phyloP scores from a whole-genome alignment of 805 yeast genomes.

The Myxozyma geophila region DNA sequence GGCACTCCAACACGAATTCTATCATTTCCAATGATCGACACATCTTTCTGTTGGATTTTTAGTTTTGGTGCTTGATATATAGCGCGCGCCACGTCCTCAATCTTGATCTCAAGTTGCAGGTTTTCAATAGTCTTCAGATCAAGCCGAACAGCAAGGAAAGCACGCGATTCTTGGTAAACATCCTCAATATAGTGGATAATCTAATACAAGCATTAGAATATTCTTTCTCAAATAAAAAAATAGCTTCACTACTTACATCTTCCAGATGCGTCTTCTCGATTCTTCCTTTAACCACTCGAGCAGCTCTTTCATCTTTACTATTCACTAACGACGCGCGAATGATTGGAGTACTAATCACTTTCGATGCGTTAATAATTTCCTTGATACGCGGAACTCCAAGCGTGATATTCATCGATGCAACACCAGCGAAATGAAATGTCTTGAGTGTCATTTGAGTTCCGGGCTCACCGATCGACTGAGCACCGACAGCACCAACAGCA shows the following conservation, averaged over 20 bases:
- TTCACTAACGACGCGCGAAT: constrained; percentile 93
- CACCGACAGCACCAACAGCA: constrained; percentile 99
- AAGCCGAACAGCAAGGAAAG: constrained; percentile 78
- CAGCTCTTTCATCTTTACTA: constrained; percentile 84
- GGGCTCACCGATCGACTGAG: constrained; percentile 98
- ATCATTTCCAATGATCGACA: constrained; percentile 67
- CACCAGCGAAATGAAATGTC: constrained; percentile 99
- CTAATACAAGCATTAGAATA: not conserved
- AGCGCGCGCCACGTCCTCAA: constrained; percentile 85
- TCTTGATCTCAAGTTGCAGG: constrained; percentile 83
- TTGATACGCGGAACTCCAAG: constrained; percentile 99
- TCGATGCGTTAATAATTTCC: constrained; percentile 97
- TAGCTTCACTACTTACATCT: constrained; percentile 49
- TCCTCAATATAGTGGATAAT: constrained; percentile 90
- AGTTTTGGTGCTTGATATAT: constrained; percentile 84
- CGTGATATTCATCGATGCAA: constrained; percentile 98
- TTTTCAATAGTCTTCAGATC: constrained; percentile 85
- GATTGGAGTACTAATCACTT: constrained; percentile 92
- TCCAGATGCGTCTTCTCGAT: constrained; percentile 87
- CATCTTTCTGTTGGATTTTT: constrained; percentile 75
- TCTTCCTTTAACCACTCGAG: constrained; percentile 97
- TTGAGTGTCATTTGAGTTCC: constrained; percentile 98
- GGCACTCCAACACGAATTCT: constrained; percentile 49
- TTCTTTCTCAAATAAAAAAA: not conserved
- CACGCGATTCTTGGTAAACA: constrained; percentile 79